phyloP scores from a whole-genome alignment of 768 basidiomycete genomes.

The Grammothele lineata region DNA sequence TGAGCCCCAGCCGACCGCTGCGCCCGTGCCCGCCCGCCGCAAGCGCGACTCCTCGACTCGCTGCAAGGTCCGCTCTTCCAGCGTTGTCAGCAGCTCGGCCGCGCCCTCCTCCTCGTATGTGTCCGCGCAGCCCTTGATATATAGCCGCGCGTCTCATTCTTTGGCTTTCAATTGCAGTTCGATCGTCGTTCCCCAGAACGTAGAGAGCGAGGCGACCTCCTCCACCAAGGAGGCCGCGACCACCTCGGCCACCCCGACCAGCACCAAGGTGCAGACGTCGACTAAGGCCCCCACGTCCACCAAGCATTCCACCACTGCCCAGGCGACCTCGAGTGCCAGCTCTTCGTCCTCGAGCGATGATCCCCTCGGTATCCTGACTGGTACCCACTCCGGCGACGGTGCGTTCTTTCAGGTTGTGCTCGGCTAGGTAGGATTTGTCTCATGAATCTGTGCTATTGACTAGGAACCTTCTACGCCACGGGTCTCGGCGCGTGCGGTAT shows the following conservation, averaged over 20 bases:
- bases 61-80: constrained; percentile 19
- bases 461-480: constrained; percentile 53
- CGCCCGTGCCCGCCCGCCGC: constrained; percentile 13
- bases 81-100: constrained; percentile 8
- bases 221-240: background rate
- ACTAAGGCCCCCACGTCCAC: constrained; percentile 5
- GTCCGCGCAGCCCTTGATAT: background rate
- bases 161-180: background rate
- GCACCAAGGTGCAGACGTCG: background rate
- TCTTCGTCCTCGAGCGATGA: constrained; percentile 6
- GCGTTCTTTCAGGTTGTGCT: too few relatives aligned
- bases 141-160: background rate
- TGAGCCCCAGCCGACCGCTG: constrained; percentile 6
- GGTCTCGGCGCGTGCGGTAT: constrained; percentile 66
- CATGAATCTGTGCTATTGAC: background rate
- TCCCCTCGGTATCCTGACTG: constrained; percentile 8
- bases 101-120: constrained; percentile 15
- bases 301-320: constrained; percentile 6
- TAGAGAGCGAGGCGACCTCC: constrained; percentile 4
- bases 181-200: constrained; percentile 7
- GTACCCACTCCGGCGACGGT: constrained; percentile 23
- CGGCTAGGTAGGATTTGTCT: too few relatives aligned
- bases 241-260: constrained; percentile 1
- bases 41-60: constrained; percentile 10
- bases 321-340: constrained; percentile 19